A percentile compares a stretch with the other conserved stretches of the same genome.
phyloP scores from a whole-genome alignment of 2,329 filamentous ascomycete genomes.

The Aspergillus costaricaensis region DNA sequence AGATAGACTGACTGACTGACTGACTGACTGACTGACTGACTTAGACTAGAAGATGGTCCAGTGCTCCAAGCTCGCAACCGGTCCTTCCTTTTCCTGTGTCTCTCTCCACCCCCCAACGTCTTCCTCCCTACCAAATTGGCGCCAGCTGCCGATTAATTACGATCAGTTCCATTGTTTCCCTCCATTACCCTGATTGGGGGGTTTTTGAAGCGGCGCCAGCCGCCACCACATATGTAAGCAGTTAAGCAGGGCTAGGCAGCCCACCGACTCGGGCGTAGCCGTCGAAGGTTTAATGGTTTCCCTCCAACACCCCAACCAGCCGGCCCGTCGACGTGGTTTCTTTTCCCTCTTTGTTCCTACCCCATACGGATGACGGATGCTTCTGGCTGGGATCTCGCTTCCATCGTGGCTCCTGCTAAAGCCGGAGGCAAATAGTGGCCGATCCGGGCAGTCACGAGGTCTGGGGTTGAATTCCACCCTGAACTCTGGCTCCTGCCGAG shows the following conservation, averaged over 20 bases:
- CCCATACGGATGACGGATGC: background rate
- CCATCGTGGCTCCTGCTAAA: background rate
- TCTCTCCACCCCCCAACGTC: background rate
- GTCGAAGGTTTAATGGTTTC: background rate
- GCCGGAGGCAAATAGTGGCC: slow-evolving; percentile 1
- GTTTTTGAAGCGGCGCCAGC: slow-evolving; percentile 20
- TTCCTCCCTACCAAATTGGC: background rate
- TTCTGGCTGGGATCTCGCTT: background rate
- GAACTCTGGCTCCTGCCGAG: slow-evolving; percentile 3
- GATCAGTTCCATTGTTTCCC: slow-evolving; percentile 7
- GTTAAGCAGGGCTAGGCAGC: slow-evolving; percentile 6
- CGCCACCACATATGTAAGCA: slow-evolving; percentile 16
- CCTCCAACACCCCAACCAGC: no score
- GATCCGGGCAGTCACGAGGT: slow-evolving; percentile 18
- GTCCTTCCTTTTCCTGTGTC: background rate
- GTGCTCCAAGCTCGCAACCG: no score
- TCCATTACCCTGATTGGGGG: slow-evolving; percentile 10
- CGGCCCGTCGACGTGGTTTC: no score
- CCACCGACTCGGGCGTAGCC: slow-evolving; percentile 1
- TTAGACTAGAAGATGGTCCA: no score
- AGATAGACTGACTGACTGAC: background rate
- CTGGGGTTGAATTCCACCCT: slow-evolving; percentile 15
- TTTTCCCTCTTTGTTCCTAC: background rate
- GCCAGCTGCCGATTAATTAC: background rate
- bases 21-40: no score